Base-by-base conservation (phyloP, 2,329 filamentous ascomycete genomes). In the Hymenoscyphus infarciens region DNA sequence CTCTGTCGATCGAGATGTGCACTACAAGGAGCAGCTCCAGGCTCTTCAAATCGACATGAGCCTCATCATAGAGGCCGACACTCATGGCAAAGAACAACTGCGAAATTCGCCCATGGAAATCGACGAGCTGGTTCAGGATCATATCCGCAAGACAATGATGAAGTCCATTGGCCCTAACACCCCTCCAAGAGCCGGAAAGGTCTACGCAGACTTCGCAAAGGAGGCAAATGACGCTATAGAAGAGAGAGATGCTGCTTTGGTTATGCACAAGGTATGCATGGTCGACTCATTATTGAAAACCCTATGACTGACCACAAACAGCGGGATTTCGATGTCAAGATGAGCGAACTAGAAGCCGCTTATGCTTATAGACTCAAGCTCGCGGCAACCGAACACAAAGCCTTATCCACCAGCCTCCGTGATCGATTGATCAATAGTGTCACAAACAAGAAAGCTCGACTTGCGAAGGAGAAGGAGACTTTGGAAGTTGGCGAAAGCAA, bases 31-130 rank as follows among this genome's bases (percentile, higher is more conserved):
- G 68, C 92, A 97, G 76, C 83, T 97, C 1, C 89, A 95, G 72
- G 91, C 91, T 68, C 86, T 97, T n/a, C 93, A 97, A 77, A 87
- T 91, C 67, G 93, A 97, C 75, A 92, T 93, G 77, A 91, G 85
- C 63, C 83, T 96, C 55, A 91, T 97, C 68, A 87, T 92, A 75
- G 87, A 90, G 69, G 90, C 95, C 59, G 89, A 97, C 72, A 89
- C 91, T 0, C 96, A 96, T 75, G 81, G 83, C 59, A 81, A 87
- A 64, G 84, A 86, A 64, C 86, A 91, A 57, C 81, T 97, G 56
- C 88, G 79, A 2, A 80, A 82, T 66, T 73, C 72, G 45, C 77
- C 79, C 45, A 77, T 79, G 45, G 76, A 78, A 58, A 78, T 81
- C 33, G 67, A 70, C 7, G 63, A 63, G 5, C 56, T 71, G 42